phyloP scores from a whole-genome alignment of 208 protist species.

The Trypanosoma rangeli region DNA sequence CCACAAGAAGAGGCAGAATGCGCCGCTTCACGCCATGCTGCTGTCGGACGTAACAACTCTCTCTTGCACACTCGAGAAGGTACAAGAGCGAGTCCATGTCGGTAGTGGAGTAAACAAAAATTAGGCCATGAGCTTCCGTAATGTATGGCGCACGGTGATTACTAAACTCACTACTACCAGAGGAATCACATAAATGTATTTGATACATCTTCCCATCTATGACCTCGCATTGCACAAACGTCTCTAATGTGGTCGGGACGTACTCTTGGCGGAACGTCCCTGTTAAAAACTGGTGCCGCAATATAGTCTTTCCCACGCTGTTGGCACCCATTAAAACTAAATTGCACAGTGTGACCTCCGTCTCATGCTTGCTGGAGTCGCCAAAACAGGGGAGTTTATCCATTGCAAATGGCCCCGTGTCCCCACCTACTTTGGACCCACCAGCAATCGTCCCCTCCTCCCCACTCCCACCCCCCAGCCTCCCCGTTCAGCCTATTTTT shows the following conservation, averaged over 20 bases:
- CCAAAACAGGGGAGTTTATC: neutral
- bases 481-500: neutral
- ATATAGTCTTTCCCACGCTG: constrained; percentile 50
- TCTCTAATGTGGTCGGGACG: constrained; percentile 56
- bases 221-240: constrained; percentile 31
- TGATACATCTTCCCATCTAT: constrained; percentile 38
- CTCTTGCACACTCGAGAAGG: constrained; percentile 34
- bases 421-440: neutral
- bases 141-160: constrained; percentile 59
- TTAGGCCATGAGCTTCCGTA: constrained; percentile 41
- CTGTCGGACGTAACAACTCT: constrained; percentile 36
- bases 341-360: constrained; percentile 4
- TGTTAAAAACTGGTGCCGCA: constrained; percentile 56
- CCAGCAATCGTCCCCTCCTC: neutral
- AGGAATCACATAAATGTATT: constrained; percentile 59
- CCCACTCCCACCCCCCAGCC: neutral
- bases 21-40: neutral
- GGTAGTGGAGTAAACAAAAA: constrained; percentile 69
- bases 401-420: neutral
- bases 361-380: neutral
- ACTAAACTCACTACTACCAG: constrained; percentile 39
- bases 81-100: constrained; percentile 38
- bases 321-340: constrained; percentile 51
- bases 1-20: constrained; percentile 58
- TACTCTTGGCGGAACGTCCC: constrained; percentile 26